phyloP scores from a whole-genome alignment of 805 yeast species.

The Candida parachauliodes region DNA sequence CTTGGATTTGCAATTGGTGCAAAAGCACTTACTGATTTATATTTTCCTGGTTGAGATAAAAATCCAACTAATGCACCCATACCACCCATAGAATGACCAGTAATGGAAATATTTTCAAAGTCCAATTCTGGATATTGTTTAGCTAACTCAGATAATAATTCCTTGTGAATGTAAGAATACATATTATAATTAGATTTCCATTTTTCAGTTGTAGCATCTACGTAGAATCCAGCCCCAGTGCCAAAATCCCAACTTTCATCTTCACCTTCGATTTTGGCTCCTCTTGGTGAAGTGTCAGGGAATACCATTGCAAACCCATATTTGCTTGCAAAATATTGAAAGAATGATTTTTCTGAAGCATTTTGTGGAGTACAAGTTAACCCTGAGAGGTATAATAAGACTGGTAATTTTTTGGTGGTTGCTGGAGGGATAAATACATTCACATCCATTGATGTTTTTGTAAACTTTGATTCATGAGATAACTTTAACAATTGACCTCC shows the following conservation, averaged over 20 bases:
- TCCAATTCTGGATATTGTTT: conserved; percentile 49
- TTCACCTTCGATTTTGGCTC: conserved; percentile 72
- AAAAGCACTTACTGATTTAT: conserved; percentile 82
- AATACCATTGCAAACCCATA: conserved; percentile 84
- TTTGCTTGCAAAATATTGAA: conserved; percentile 75
- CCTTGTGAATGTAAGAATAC: conserved; percentile 79
- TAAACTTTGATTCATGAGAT: conserved; percentile 62
- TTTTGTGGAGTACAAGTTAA: conserved; percentile 91
- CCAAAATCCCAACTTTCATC: conserved; percentile 89
- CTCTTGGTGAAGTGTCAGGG: conserved; percentile 97
- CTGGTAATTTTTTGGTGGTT: conserved; percentile 52
- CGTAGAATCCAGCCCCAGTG: conserved; percentile 91
- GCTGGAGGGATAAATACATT: conserved; percentile 75
- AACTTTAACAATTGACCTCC: conserved; percentile 78
- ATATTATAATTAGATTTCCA: conserved; percentile 74
- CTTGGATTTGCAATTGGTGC: conserved; percentile 86
- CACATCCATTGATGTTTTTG: conserved; percentile 74
- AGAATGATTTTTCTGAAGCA: conserved; percentile 88
- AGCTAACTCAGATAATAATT: conserved; percentile 55
- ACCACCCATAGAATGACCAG: conserved; percentile 99
- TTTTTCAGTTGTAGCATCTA: conserved; percentile 75
- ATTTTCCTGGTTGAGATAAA: conserved; percentile 65
- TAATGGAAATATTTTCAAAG: conserved; percentile 61
- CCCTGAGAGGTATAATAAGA: conserved; percentile 78
- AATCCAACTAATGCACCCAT: conserved; percentile 77